These are phyloP conservation scores for Rhodotorula toruloides DNA, from an alignment of 768 basidiomycete genomes.

Conservation along the genomic window DNA sequence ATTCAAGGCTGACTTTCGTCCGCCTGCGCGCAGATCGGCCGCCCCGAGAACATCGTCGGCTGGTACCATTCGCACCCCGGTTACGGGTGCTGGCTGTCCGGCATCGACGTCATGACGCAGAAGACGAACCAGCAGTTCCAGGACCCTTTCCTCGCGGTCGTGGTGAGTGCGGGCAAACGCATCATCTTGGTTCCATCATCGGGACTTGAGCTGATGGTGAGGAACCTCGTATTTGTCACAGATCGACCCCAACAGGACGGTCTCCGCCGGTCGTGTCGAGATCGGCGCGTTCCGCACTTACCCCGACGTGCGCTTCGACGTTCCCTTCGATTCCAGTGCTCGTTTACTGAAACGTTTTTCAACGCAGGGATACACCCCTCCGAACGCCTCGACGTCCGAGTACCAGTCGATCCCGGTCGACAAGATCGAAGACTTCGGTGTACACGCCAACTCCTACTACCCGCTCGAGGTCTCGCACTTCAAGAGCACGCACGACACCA, in stretches of 20 bases:
- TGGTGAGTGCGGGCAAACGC: slow-evolving; percentile 56
- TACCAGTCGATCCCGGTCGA: slow-evolving; percentile 93
- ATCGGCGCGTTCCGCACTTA: slow-evolving; percentile 98
- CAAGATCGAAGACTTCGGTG: slow-evolving; percentile 99
- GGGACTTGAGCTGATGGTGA: too few species aligned
- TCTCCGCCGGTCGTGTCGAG: slow-evolving; percentile 97
- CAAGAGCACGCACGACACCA: slow-evolving; percentile 81
- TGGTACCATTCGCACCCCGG: slow-evolving; percentile 99
- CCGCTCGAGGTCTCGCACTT: slow-evolving; percentile 90
- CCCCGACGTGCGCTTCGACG: slow-evolving; percentile 56
- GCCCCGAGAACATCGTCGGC: slow-evolving; percentile 69
- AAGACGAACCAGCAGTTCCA: slow-evolving; percentile 89
- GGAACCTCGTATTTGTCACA: slow-evolving; percentile 48
- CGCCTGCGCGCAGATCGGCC: slow-evolving; percentile 38
- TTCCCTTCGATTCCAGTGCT: not conserved
- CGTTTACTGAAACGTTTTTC: not conserved
- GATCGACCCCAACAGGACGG: slow-evolving; percentile 97
- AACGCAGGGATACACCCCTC: slow-evolving; percentile 70
- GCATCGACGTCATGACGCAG: slow-evolving; percentile 97
- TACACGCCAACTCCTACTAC: slow-evolving; percentile 95
- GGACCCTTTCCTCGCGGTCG: slow-evolving; percentile 95
- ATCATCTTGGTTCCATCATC: not conserved
- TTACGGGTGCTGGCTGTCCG: slow-evolving; percentile 98
- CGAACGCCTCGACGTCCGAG: slow-evolving; percentile 61
- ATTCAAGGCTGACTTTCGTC: not conserved